phyloP scores from a whole-genome alignment of 192 early-diverging fungal species.

The Paraglomus brasilianum region DNA sequence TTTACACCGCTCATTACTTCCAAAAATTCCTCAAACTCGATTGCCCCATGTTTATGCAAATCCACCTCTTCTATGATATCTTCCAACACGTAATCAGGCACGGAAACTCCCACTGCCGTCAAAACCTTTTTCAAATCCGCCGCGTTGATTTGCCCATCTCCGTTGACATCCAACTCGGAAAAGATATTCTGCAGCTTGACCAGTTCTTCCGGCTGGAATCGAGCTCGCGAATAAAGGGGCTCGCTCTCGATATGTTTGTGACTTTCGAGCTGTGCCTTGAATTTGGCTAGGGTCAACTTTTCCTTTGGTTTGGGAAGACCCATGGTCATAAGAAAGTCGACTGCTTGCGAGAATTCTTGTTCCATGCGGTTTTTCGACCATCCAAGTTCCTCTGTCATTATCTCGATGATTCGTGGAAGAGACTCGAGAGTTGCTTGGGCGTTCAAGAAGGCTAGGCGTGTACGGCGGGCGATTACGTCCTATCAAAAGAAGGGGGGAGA shows the following conservation, averaged over 20 bases:
- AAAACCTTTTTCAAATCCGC: conserved; percentile 54
- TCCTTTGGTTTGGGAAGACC: conserved; percentile 62
- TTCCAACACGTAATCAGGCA: conserved; percentile 50
- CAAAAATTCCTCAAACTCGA: conserved; percentile 75
- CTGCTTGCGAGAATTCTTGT: conserved; percentile 68
- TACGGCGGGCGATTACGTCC: conserved; percentile 91
- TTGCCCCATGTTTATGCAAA: conserved; percentile 48
- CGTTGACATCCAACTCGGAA: conserved; percentile 49
- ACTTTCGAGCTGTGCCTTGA: background rate
- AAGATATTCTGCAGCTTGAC: conserved; percentile 57
- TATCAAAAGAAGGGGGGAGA: conserved; percentile 25
- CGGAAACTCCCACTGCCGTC: conserved; percentile 49
- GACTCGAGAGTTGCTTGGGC: conserved; percentile 86
- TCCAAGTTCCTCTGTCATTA: conserved; percentile 85
- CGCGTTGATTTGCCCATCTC: conserved; percentile 58
- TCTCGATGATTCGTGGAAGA: conserved; percentile 83
- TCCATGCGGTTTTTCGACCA: conserved; percentile 70
- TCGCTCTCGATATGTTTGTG: conserved; percentile 22
- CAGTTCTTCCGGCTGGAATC: conserved; percentile 65
- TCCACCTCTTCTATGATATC: conserved; percentile 56
- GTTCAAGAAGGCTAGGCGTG: conserved; percentile 91
- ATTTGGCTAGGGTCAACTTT: background rate
- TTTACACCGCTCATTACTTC: conserved; percentile 63
- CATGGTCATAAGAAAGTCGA: conserved; percentile 86
- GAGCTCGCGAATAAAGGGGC: conserved; percentile 49